Evolutionary conservation across 495 filamentous ascomycete genomes (phyloP).

Genomic region (Penicillium canariense): DNA sequence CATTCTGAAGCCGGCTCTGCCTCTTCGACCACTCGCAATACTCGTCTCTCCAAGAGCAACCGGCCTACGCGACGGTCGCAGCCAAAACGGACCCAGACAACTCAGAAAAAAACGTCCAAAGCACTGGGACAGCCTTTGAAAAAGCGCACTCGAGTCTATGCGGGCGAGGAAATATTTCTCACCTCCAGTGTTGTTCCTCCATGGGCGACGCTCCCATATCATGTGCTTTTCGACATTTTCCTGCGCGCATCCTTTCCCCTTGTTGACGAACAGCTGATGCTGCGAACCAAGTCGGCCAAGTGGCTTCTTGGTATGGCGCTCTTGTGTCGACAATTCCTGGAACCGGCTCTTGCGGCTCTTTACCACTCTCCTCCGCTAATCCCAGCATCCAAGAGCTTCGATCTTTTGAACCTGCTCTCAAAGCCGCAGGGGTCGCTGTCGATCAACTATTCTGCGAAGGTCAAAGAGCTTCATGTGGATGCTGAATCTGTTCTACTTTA

Average conservation of each 20-base stretch:
- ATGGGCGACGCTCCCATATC: constrained; percentile 71
- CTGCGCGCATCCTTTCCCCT: constrained; percentile 61
- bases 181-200: constrained; percentile 53
- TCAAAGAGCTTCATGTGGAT: constrained; percentile 67
- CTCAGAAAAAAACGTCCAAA: constrained; percentile 15
- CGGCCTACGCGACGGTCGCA: constrained; percentile 13
- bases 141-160: constrained; percentile 31
- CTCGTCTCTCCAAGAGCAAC: neutral
- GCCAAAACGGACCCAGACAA: constrained; percentile 20
- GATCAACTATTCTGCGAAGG: constrained; percentile 62
- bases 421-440: constrained; percentile 37
- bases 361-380: constrained; percentile 66
- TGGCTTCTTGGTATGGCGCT: constrained; percentile 63
- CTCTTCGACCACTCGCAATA: neutral
- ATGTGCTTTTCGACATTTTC: constrained; percentile 69
- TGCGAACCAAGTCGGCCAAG: constrained; percentile 41
- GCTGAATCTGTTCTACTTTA: constrained; percentile 45
- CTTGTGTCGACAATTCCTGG: constrained; percentile 63
- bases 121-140: constrained; percentile 24
- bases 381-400: constrained; percentile 49
- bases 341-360: constrained; percentile 72
- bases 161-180: constrained; percentile 16
- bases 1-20: neutral
- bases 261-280: constrained; percentile 42
- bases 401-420: constrained; percentile 47